Evolutionary conservation across 2,329 filamentous ascomycete species (phyloP), one percentile per base, ranked within the genome.

Genomic region (Fusarium vanettenii): DNA sequence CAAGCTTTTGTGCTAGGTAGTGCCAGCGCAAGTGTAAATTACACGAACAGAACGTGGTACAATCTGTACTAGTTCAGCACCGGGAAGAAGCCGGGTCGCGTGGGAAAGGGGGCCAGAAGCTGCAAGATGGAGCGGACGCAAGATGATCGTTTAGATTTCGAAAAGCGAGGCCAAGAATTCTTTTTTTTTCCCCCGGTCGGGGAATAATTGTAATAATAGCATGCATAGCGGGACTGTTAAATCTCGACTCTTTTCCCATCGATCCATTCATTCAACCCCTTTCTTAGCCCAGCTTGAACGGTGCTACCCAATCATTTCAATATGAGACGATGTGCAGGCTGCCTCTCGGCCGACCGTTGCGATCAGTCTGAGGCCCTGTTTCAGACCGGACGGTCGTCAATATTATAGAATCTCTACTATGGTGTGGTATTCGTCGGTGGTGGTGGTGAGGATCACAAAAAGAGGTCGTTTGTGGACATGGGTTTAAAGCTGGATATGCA

Each of bases 181-280:
- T 5, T 50, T 52, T 8, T 50, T 18, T 73, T 74, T 72, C 69
- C 66, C 48, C 35, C 57, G 60, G 60, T 43, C 61, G 60, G 64
- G 45, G 45, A 52, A 52, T 71, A 67, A 74, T 25, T 11, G 18
- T 67, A 57, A 65, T 37, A 64, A 69, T 65, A 64, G 41, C 55
- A 48, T 63, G 31, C 14, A 37, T 60, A 29, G 71, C 70, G 61
- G 48, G 31, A 50, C 64, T 63, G 67, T 65, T 64, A 69, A 63
- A 72, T 73, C 66, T 73, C 69, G 70, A 72, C 70, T 62, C 66
- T 72, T 67, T 45, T 72, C 68, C 43, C 43, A 48, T 67, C 56
- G 29, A 57, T 59, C 69, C 56, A 72, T 69, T 50, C 20, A 37
- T 52, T 37, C 29, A 43, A 59, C 68, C 64, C 67, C 37, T 60